Percentiles rank a stretch among this genome's conserved stretches.
phyloP scores from a whole-genome alignment of 73 alveolate species.

The Tetrahymena malaccensis region DNA sequence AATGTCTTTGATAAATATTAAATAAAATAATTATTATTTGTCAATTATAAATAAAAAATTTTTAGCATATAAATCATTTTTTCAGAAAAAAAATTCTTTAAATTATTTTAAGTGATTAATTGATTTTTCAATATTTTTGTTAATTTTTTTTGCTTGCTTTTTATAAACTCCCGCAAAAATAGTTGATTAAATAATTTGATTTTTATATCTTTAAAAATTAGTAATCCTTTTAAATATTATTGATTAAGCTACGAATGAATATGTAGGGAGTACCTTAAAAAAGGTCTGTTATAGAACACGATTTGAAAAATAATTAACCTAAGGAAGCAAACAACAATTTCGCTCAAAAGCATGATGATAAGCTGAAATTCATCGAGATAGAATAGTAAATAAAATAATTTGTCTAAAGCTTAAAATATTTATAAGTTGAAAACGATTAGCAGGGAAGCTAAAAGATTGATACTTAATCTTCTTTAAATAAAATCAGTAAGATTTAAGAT shows the following conservation, averaged over 20 bases:
- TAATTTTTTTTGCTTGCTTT: background rate
- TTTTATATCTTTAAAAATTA: background rate
- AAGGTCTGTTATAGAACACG: background rate
- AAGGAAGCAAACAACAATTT: background rate
- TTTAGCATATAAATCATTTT: too few species aligned
- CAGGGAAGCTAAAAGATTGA: background rate
- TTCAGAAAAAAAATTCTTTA: too few species aligned
- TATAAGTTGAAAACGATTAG: background rate
- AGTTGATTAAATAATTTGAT: background rate
- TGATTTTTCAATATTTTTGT: too few species aligned
- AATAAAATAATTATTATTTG: too few species aligned
- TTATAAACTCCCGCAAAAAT: background rate
- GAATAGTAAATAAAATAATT: background rate
- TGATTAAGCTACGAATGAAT: too few species aligned
- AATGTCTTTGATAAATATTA: too few species aligned
- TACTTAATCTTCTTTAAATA: background rate
- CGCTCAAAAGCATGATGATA: background rate
- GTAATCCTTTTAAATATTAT: background rate
- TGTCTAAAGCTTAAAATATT: background rate
- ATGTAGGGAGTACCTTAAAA: background rate
- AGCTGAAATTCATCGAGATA: background rate
- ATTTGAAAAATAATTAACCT: background rate
- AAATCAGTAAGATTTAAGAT: background rate
- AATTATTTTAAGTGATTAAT: too few species aligned
- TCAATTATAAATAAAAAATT: too few species aligned